Evolutionary conservation across 441 rosid species (phyloP).

Genomic region (Bruguiera hainesii): DNA sequence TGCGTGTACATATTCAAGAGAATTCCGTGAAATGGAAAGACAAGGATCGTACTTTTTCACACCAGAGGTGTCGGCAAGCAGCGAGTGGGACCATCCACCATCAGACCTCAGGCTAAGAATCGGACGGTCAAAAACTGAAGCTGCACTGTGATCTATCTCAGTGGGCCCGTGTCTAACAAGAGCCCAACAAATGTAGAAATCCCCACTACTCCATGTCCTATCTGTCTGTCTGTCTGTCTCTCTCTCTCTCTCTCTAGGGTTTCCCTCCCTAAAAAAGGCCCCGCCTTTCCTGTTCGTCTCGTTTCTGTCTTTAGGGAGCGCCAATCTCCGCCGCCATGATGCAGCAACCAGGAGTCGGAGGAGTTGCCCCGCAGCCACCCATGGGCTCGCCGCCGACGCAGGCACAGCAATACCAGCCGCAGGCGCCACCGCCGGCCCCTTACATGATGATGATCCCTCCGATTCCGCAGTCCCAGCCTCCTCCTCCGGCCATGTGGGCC

Average conservation of each 20-base stretch:
- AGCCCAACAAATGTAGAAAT: no score
- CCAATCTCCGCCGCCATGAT: conserved; percentile 31
- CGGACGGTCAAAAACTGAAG: neutral
- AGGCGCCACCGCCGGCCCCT: conserved; percentile 36
- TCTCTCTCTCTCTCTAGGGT: neutral
- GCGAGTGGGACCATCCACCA: no score
- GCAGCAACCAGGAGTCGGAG: conserved; percentile 65
- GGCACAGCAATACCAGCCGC: conserved; percentile 31
- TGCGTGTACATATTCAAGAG: no score
- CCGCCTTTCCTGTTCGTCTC: neutral
- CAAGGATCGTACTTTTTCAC: no score
- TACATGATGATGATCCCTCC: conserved; percentile 57
- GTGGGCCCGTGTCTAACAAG: neutral
- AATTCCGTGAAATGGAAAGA: no score
- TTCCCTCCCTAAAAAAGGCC: neutral
- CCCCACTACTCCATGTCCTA: no score
- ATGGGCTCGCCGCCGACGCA: no score
- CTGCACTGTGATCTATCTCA: neutral
- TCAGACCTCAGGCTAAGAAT: neutral
- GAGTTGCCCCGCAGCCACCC: conserved; percentile 29
- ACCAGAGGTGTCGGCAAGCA: no score
- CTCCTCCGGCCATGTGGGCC: conserved; percentile 44
- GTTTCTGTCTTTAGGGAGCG: neutral
- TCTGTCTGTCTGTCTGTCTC: no score
- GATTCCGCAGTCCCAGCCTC: conserved; percentile 38